A percentile compares a stretch with the other conserved stretches of the same genome.
Evolutionary conservation across 768 basidiomycete species (phyloP).

Genomic region (Auricularia heimuer): DNA sequence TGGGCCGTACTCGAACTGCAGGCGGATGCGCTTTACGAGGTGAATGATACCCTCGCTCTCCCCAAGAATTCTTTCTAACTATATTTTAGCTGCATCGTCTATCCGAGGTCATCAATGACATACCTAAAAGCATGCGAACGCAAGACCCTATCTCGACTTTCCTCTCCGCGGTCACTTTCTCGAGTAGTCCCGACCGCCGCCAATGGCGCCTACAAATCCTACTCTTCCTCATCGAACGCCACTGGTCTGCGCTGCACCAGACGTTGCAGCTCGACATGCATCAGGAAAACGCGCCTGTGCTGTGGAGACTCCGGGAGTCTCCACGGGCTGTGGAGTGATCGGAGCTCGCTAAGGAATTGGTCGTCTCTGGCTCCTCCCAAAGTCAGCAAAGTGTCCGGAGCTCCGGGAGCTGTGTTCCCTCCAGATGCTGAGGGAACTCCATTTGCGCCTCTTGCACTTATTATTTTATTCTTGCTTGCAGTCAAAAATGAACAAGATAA

Average conservation of each 20-base stretch:
- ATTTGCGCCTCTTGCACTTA: too few species aligned
- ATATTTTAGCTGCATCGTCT: conserved; percentile 5
- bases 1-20: conserved; percentile 78
- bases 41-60: conserved; percentile 19
- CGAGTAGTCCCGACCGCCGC: conserved; percentile 24
- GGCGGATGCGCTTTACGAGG: conserved; percentile 66
- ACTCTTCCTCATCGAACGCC: conserved; percentile 73
- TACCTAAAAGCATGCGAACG: conserved; percentile 40
- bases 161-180: conserved; percentile 34
- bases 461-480: too few species aligned
- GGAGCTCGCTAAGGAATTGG: too few species aligned
- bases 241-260: conserved; percentile 58
- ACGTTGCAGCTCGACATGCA: conserved; percentile 50
- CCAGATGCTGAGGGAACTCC: too few species aligned
- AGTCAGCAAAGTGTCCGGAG: too few species aligned
- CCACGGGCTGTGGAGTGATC: too few species aligned
- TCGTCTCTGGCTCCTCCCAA: too few species aligned
- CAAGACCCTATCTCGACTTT: conserved; percentile 53
- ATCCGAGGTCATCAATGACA: conserved; percentile 38
- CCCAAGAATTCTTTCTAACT: too few species aligned
- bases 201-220: conserved; percentile 59
- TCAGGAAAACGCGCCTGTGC: too few species aligned
- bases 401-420: too few species aligned
- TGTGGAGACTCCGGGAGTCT: too few species aligned
- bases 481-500: too few species aligned